Evolutionary conservation across 805 yeast species (phyloP).

Genomic region (Saccharomycopsis sp.): DNA sequence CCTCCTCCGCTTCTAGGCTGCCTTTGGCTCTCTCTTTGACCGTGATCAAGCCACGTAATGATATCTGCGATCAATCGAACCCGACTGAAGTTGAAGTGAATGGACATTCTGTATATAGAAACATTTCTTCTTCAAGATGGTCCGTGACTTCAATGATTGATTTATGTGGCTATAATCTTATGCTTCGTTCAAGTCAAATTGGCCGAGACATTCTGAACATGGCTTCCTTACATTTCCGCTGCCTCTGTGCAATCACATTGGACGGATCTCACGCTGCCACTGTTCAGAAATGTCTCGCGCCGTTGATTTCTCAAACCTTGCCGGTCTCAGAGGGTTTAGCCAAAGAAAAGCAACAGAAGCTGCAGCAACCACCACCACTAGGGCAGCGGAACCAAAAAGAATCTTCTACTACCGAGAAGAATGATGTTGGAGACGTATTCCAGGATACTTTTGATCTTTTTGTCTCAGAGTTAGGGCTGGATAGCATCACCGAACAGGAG

Average conservation of each 20-base stretch:
- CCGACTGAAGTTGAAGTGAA: not conserved
- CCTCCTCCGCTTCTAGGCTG: not conserved
- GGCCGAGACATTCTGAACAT: not conserved
- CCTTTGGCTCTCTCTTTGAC: too few species aligned
- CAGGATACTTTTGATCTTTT: not conserved
- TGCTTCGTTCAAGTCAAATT: not conserved
- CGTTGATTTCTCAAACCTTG: not conserved
- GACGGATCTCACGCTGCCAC: not conserved
- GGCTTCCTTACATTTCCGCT: not conserved
- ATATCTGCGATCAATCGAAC: not conserved
- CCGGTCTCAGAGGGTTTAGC: not conserved
- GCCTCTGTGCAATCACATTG: not conserved
- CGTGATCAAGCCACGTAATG: not conserved
- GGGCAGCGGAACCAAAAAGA: not conserved
- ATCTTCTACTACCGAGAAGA: not conserved
- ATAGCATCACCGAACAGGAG: not conserved
- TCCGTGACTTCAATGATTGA: not conserved
- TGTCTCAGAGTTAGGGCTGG: not conserved
- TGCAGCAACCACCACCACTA: not conserved
- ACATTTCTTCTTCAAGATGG: not conserved
- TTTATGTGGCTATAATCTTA: not conserved
- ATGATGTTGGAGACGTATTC: not conserved
- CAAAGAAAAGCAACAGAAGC: not conserved
- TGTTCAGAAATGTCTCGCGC: not conserved
- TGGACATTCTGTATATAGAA: not conserved